Evolutionary conservation across 805 yeast species (phyloP), one percentile per base, ranked within the genome.

Genomic region (Tetrapisispora iriomotensis): DNA sequence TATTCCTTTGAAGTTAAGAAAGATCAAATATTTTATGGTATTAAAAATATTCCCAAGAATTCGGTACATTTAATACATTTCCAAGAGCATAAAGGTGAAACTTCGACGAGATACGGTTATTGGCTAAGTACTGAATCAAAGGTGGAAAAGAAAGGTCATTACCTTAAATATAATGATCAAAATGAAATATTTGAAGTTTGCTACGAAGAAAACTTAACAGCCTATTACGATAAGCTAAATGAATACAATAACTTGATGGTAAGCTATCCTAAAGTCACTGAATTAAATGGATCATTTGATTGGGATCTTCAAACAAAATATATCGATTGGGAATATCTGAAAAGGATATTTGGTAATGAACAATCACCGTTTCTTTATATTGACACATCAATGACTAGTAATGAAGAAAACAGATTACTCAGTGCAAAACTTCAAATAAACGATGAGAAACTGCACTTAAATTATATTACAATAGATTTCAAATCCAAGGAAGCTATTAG

Each of bases 401-500:
- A 15, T 4, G 58, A 60, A 39, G 64, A 60, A 26, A 26, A 42
- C 7, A 39, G 37, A 13, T 22, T 48, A 8, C 32, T 57, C 9
- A 21, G 36, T 15, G 40, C 41, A n/a, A 50, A 34, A 15, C 34
- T 54, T 21, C 32, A 42, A 10, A 23, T 19, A n/a, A 23, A 37
- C 8, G 36, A 35, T 4, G 26, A 31, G 4, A 14, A 31, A 13
- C n/a, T n/a, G n/a, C 9, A 18, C 20, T 41, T 56, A 17, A 28
- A 47, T 6, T 59, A 55, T 36, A 53, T 56, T 0, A 23, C 37
- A 1, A 49, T 58, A 3, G 44, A 49, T 7, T 57, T 60, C 44
- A 60, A 60, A 43, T 50, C 59, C 2, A 42, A 29, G 6, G 53
- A 51, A 20, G 61, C 64, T 2, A 50, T 61, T 17, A 41, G 63